Conservation (phyloP, 1,139 yeast species). For the Suhomyces taliae region DNA sequence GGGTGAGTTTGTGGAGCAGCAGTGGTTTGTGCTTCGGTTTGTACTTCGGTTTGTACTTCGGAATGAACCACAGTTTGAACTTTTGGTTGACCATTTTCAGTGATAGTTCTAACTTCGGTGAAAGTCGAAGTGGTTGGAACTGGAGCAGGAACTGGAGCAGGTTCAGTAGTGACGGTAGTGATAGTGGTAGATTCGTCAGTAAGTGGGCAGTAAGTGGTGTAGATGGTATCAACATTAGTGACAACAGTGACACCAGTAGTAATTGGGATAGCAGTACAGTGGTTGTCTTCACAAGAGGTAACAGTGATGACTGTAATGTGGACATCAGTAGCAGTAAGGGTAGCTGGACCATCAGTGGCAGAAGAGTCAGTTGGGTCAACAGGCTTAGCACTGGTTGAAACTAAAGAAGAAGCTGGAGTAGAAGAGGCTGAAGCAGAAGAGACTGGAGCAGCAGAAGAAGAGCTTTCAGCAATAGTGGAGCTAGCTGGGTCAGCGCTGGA, state of each 20-base stretch:
- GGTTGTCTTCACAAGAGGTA: conserved; percentile 45
- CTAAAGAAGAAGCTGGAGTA: conserved; percentile 3
- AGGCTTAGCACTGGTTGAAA: conserved; percentile 1
- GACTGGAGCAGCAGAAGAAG: conserved; percentile 10
- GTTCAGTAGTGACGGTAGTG: conserved; percentile 1
- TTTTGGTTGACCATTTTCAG: conserved; percentile 7
- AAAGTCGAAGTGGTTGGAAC: conserved; percentile 3
- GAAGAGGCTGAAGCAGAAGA: conserved; percentile 10
- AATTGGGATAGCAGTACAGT: conserved; percentile 34
- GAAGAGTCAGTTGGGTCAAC: neutral
- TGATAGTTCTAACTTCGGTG: conserved; percentile 5
- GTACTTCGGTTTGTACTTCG: conserved; percentile 9
- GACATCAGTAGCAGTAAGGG: conserved; percentile 12
- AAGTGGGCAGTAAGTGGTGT: conserved; percentile 17
- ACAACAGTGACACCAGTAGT: conserved; percentile 44
- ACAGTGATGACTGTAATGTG: conserved; percentile 31
- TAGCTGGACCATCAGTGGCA: neutral
- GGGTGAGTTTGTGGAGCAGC: conserved; percentile 11
- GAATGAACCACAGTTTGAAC: conserved; percentile 13
- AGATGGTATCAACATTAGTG: conserved; percentile 22
- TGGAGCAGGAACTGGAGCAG: conserved; percentile 5
- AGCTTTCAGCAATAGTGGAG: neutral
- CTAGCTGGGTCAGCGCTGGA: conserved; percentile 3
- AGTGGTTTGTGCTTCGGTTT: conserved; percentile 12
- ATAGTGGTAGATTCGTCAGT: conserved; percentile 1